Conservation (phyloP, 345 rosid genomes). For the Anastatica hierochuntica region DNA sequence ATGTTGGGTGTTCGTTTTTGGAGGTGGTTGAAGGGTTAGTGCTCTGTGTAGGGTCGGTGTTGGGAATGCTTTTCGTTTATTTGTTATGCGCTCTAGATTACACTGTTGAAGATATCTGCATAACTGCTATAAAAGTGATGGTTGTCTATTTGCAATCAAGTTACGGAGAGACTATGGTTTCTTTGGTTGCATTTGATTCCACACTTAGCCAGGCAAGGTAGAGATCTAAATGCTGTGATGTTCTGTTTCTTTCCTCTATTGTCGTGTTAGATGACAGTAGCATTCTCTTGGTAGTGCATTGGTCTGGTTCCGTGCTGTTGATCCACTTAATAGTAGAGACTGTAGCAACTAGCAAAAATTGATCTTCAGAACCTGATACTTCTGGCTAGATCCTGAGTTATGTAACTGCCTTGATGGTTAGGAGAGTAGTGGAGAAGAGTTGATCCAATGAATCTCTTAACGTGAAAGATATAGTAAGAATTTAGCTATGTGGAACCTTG, state of each 20-base stretch:
- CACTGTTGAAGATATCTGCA: background rate
- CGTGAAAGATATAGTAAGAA: background rate
- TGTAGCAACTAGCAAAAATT: too few relatives aligned
- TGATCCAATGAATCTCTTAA: too few relatives aligned
- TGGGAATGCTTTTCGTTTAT: background rate
- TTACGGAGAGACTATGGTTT: background rate
- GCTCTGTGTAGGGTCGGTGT: background rate
- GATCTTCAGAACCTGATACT: background rate
- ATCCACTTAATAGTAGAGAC: too few relatives aligned
- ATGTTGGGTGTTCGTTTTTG: background rate
- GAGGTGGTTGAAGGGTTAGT: background rate
- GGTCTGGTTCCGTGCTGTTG: too few relatives aligned
- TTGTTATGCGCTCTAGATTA: background rate
- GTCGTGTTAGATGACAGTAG: too few relatives aligned
- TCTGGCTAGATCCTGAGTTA: background rate
- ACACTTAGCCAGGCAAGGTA: too few relatives aligned
- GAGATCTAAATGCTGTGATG: too few relatives aligned
- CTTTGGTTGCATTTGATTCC: too few relatives aligned
- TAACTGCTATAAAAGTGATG: background rate
- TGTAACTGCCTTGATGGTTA: background rate
- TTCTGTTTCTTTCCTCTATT: too few relatives aligned
- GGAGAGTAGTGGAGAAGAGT: background rate
- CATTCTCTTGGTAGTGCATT: constrained; percentile 1
- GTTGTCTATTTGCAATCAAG: background rate
- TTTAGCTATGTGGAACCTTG: background rate